phyloP scores from a whole-genome alignment of 345 rosid genomes.

The Dipteronia dyeriana region DNA sequence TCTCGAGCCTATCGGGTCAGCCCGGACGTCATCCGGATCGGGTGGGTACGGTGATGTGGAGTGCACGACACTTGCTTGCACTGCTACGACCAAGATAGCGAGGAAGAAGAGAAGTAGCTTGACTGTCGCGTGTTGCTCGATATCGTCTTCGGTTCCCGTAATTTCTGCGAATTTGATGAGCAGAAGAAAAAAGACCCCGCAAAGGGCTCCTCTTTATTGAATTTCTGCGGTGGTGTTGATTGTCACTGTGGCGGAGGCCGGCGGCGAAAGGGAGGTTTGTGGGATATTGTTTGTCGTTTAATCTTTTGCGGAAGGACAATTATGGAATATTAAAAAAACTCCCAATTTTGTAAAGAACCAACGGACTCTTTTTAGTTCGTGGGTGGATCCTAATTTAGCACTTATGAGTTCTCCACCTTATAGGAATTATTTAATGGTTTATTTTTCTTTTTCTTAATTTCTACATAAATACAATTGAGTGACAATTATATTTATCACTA shows the following conservation, averaged over 20 bases:
- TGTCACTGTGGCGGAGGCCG: constrained; percentile 3
- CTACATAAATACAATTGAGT: background rate
- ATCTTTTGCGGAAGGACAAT: constrained; percentile 20
- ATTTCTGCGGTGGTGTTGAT: background rate
- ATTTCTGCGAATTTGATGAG: constrained; percentile 50
- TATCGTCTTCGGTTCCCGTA: constrained; percentile 44
- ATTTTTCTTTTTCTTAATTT: background rate
- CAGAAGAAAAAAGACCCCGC: constrained; percentile 82
- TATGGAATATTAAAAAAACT: constrained; percentile 9
- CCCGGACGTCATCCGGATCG: constrained; percentile 60
- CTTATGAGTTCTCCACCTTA: background rate
- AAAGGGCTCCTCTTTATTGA: constrained; percentile 85
- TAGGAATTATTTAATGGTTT: background rate
- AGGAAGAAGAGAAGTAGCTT: constrained; percentile 86
- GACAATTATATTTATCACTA: background rate
- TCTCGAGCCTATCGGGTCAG: constrained; percentile 58
- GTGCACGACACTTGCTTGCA: constrained; percentile 55
- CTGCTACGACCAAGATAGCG: constrained; percentile 69
- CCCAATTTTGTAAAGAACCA: constrained; percentile 38
- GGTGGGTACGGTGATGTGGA: constrained; percentile 53
- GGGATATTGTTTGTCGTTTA: constrained; percentile 2
- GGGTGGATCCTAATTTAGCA: background rate
- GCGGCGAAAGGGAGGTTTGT: background rate
- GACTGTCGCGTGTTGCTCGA: constrained; percentile 43
- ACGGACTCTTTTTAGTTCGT: background rate